phyloP scores from a whole-genome alignment of 106 monocot genomes.

The Agapanthus africanus region DNA sequence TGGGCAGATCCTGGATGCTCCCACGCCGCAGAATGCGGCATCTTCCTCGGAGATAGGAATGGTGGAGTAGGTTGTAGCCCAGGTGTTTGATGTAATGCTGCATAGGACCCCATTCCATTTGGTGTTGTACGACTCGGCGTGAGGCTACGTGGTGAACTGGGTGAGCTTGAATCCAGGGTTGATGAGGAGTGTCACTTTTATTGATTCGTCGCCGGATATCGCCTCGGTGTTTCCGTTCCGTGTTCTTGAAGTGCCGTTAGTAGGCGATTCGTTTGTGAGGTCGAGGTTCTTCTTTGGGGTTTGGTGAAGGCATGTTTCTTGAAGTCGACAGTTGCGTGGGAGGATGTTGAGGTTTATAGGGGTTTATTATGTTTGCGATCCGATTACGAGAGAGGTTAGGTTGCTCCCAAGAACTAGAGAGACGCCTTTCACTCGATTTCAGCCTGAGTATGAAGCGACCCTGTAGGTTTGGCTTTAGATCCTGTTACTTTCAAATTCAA shows the following conservation, averaged over 20 bases:
- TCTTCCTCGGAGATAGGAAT: no score
- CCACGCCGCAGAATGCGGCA: conserved; percentile 16
- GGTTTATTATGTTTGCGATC: conserved; percentile 63
- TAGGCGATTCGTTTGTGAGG: conserved; percentile 35
- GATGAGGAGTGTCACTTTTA: conserved; percentile 51
- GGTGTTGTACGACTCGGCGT: conserved; percentile 74
- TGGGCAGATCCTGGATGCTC: conserved; percentile 25
- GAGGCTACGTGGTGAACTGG: conserved; percentile 26
- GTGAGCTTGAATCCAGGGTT: conserved; percentile 16
- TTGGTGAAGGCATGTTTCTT: conserved; percentile 70
- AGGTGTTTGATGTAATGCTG: conserved; percentile 43
- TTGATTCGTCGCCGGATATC: conserved; percentile 35
- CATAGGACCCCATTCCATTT: conserved; percentile 50
- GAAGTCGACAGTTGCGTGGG: conserved; percentile 25
- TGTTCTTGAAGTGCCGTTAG: conserved; percentile 39
- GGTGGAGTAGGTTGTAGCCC: no score
- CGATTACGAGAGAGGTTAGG: conserved; percentile 43
- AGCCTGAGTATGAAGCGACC: conserved; percentile 56
- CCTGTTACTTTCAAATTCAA: conserved; percentile 17
- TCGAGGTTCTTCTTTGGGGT: conserved; percentile 35
- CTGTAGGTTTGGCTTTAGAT: conserved; percentile 23
- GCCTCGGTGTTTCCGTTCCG: conserved; percentile 61
- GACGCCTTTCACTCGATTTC: conserved; percentile 35
- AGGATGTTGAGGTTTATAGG: conserved; percentile 27
- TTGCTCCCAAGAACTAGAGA: conserved; percentile 45